phyloP scores from a whole-genome alignment of 352 stramenopile species.

The Pythium scleroteichum region DNA sequence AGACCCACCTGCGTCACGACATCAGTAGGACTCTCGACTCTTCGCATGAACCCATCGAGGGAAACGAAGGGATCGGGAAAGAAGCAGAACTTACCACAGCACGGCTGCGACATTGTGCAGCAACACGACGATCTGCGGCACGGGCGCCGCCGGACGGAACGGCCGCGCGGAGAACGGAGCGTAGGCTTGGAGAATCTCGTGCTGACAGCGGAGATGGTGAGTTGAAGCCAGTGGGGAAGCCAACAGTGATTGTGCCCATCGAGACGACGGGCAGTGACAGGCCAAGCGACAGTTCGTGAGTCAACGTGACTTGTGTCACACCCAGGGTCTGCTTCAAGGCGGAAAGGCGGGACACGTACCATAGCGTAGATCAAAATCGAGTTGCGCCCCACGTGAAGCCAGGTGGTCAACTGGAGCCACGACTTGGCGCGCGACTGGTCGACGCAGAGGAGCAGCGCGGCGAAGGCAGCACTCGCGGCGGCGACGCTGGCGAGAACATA shows the following conservation, averaged over 20 bases:
- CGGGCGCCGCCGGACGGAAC: constrained; percentile 2
- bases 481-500: constrained; percentile 59
- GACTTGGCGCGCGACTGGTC: constrained; percentile 3
- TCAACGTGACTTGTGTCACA: too few species aligned
- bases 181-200: constrained; percentile 57
- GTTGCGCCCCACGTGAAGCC: constrained; percentile 58
- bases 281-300: too few species aligned
- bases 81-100: constrained; percentile 32
- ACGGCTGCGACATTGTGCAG: constrained; percentile 53
- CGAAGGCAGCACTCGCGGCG: constrained; percentile 32
- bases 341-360: constrained; percentile 32
- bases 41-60: constrained; percentile 15
- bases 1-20: constrained; percentile 32
- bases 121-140: constrained; percentile 35
- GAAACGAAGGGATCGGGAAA: background rate
- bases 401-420: constrained; percentile 31
- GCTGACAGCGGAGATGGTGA: constrained; percentile 27
- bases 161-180: constrained; percentile 45
- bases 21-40: constrained; percentile 15
- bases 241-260: constrained; percentile 14
- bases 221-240: constrained; percentile 4
- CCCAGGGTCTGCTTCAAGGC: background rate
- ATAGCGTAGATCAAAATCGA: constrained; percentile 73
- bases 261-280: background rate
- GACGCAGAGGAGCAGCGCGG: constrained; percentile 9